Conservation (phyloP, 495 filamentous ascomycete species). For the Schizothecium vesticola region DNA sequence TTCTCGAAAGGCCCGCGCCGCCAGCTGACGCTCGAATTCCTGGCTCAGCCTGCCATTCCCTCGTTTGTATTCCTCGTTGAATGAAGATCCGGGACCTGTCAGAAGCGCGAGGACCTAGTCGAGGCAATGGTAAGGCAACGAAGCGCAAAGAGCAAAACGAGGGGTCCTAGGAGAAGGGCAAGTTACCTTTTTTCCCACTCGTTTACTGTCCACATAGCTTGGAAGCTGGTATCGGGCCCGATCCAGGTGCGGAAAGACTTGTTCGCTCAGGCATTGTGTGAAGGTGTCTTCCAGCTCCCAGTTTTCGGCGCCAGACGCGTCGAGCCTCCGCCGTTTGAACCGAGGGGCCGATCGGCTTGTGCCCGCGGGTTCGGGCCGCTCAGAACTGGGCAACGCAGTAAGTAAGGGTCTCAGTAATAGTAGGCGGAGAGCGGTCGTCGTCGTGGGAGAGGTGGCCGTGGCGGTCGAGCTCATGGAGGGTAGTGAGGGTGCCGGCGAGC, state of each 20-base stretch:
- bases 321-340: background rate
- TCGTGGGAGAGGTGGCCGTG: background rate
- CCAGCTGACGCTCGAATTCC: conserved; percentile 15
- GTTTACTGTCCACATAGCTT: background rate
- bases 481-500: background rate
- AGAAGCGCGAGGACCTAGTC: conserved; percentile 12
- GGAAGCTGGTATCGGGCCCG: conserved; percentile 4
- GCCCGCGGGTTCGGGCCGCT: background rate
- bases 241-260: conserved; percentile 37
- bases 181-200: conserved; percentile 15
- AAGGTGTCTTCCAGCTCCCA: background rate
- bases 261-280: conserved; percentile 22
- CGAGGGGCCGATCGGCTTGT: background rate
- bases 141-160: background rate
- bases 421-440: background rate
- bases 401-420: background rate
- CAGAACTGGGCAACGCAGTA: background rate
- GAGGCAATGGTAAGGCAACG: conserved; percentile 3
- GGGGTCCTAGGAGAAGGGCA: background rate
- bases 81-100: conserved; percentile 8
- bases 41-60: conserved; percentile 15
- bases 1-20: conserved; percentile 5
- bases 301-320: background rate
- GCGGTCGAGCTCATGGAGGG: background rate
- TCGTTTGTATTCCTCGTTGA: conserved; percentile 11